Evolutionary conservation across 352 stramenopile genomes (phyloP).

Genomic region (Globisporangium sylvaticum): DNA sequence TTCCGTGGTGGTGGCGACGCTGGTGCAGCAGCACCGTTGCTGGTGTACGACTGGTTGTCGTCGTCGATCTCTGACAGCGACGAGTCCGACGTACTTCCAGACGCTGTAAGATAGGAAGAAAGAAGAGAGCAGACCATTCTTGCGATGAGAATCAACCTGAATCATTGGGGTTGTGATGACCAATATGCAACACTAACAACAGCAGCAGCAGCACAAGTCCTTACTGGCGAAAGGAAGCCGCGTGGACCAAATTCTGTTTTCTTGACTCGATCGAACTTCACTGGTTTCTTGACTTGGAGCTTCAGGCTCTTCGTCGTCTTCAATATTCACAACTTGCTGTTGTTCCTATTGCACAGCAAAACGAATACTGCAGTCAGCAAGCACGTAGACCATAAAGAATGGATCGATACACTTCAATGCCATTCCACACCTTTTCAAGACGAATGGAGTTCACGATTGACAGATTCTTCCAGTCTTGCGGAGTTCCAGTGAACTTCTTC

Average conservation of each 20-base stretch:
- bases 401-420: too few species aligned
- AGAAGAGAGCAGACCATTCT: too few species aligned
- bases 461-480: conserved; percentile 32
- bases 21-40: not conserved
- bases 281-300: conserved; percentile 3
- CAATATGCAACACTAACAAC: too few species aligned
- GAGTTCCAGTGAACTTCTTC: conserved; percentile 24
- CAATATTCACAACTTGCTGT: not conserved
- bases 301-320: conserved; percentile 1
- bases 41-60: not conserved
- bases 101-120: too few species aligned
- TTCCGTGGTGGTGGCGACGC: not conserved
- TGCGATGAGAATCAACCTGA: too few species aligned
- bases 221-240: conserved; percentile 26
- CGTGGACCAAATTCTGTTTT: conserved; percentile 26
- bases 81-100: conserved; percentile 5
- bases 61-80: conserved; percentile 6
- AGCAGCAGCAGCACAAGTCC: not conserved
- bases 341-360: too few species aligned
- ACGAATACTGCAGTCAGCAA: too few species aligned
- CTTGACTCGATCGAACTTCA: conserved; percentile 12
- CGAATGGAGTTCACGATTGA: conserved; percentile 31
- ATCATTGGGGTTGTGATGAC: too few species aligned
- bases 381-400: too few species aligned
- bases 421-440: not conserved